Evolutionary conservation across 768 basidiomycete genomes (phyloP), one percentile per base, ranked within the genome.

Genomic region (Phaeolepiota aurea): DNA sequence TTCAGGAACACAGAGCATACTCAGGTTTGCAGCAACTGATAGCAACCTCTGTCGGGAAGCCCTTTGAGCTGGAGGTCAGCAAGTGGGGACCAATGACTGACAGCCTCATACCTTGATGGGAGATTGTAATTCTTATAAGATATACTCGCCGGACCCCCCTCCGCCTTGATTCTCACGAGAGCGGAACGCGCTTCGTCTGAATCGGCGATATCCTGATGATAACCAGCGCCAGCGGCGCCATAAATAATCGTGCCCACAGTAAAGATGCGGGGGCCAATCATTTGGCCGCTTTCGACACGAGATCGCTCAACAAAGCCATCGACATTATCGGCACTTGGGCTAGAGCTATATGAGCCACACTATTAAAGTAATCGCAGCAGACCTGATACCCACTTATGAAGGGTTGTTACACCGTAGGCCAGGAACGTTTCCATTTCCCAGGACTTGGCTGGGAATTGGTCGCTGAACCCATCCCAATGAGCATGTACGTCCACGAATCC

Each of bases 121-220:
- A 82, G 51, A 44, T 82, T 80, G 48, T 87, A 86, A 47, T 85
- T 87, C 61, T 87, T 87, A 55, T 87, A 86, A 5, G 82, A 85
- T 48, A 79, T 80, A 45, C 72, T 76, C 1, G 75, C 71, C 10
- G 76, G 71, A 3, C 84, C 84, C 21, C 81, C 83, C 54, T 87
- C 83, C 3, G 65, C 79, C 47, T 82, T 83, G 52, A 86, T 76
- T 43, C 84, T 72, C 5, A 70, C 59, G 28, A 87, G 66, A 2
- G 82, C 81, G 40, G 81, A 77, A 44, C 64, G 58, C 2, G 84
- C 84, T 54, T 86, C 82, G 3, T 61, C 68, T 46, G 72, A 62
- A 38, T 72, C 76, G 13, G 69, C 73, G 44, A 84, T 76, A 46
- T 81, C 78, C 49, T 82, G 77, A 54, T 85, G 79, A 11, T 69